A percentile compares a stretch with the other conserved stretches of the same genome.
Conservation (phyloP, 192 early-diverging fungal genomes). For the Podila minutissima region DNA sequence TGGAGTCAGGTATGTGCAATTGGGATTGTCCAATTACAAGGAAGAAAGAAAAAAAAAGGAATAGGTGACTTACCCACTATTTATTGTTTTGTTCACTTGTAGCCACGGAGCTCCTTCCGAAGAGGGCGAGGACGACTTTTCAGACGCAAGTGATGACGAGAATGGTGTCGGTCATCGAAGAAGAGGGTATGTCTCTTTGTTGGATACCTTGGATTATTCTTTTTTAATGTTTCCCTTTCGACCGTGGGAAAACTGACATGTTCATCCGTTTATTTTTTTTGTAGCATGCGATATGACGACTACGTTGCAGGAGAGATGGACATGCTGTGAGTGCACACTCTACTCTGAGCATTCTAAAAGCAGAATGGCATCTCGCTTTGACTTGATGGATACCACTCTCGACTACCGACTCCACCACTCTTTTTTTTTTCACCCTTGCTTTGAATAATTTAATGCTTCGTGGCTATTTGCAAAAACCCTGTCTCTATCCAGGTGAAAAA, state of each 20-base stretch:
- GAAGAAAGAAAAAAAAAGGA: too few relatives aligned
- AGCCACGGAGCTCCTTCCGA: constrained; percentile 47
- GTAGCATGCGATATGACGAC: constrained; percentile 45
- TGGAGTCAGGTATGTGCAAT: constrained; percentile 79
- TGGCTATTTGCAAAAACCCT: too few relatives aligned
- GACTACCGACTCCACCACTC: too few relatives aligned
- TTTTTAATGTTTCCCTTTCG: neutral
- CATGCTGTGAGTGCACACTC: constrained; percentile 24
- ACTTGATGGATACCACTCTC: too few relatives aligned
- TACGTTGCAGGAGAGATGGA: constrained; percentile 49
- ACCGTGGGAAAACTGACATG: too few relatives aligned
- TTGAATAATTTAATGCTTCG: too few relatives aligned
- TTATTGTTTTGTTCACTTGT: neutral
- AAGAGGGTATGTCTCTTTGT: constrained; percentile 16
- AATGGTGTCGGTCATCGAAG: constrained; percentile 30
- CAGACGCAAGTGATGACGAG: constrained; percentile 45
- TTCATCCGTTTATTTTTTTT: neutral
- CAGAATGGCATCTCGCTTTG: too few relatives aligned
- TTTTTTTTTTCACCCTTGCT: too few relatives aligned
- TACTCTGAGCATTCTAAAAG: neutral
- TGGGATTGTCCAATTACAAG: too few relatives aligned
- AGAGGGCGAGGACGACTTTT: constrained; percentile 35
- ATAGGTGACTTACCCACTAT: neutral
- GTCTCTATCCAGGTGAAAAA: too few relatives aligned
- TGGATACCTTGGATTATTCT: neutral